These are phyloP conservation scores for Cicer chorassanicum DNA, from an alignment of 306 rosid species.

Conservation along the genomic window DNA sequence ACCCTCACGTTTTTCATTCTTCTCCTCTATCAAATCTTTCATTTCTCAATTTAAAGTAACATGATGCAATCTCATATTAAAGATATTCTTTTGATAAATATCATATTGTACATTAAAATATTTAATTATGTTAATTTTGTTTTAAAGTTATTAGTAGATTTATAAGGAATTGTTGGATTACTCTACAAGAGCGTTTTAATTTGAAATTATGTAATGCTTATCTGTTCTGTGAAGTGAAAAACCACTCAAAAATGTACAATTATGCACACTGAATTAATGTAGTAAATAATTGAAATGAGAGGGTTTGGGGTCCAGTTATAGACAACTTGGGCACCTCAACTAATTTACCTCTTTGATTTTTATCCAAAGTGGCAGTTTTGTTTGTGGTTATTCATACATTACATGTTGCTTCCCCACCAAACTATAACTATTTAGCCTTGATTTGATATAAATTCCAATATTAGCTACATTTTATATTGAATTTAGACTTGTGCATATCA, in stretches of 20 bases:
- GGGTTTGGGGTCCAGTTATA: constrained; percentile 20
- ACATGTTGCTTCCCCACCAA: constrained; percentile 15
- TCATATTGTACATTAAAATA: constrained; percentile 1
- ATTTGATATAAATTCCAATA: background rate
- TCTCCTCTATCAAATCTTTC: background rate
- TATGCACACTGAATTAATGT: background rate
- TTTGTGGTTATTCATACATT: constrained; percentile 19
- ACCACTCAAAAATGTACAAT: background rate
- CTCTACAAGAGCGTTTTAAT: background rate
- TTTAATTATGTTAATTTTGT: background rate
- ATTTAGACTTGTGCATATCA: no score
- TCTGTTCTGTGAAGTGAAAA: background rate
- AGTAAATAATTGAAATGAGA: background rate
- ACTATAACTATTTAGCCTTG: background rate
- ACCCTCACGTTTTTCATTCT: constrained; percentile 12
- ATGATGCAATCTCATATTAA: background rate
- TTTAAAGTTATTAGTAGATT: background rate
- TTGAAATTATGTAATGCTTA: background rate
- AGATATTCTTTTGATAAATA: no score
- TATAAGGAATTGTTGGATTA: background rate
- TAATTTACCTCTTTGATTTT: constrained; percentile 8
- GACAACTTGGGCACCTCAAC: constrained; percentile 15
- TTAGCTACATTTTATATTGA: background rate
- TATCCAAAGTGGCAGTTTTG: background rate
- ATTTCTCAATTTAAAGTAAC: background rate